Percentiles rank a stretch among this genome's conserved stretches.
Conservation (phyloP, 495 filamentous ascomycete species). For the Penicillium soppii region DNA sequence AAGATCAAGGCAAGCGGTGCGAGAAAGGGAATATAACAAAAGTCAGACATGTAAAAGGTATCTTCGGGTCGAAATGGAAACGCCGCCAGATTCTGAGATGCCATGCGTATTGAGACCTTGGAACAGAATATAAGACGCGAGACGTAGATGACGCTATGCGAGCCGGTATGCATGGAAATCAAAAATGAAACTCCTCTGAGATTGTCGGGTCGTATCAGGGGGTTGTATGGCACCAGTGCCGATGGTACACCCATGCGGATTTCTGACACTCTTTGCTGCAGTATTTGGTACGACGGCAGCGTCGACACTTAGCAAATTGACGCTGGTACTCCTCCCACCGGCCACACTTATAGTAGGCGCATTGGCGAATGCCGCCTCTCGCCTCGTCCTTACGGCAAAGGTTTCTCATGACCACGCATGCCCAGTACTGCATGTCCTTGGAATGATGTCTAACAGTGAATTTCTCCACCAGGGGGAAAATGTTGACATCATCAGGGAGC, state of each 20-base stretch:
- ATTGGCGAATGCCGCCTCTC: conserved; percentile 90
- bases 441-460: conserved; percentile 94
- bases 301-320: conserved; percentile 96
- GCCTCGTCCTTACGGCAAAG: conserved; percentile 97
- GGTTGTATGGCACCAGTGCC: conserved; percentile 91
- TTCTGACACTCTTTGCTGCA: conserved; percentile 99
- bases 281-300: conserved; percentile 96
- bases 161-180: conserved; percentile 45
- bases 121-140: conserved; percentile 24
- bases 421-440: conserved; percentile 99
- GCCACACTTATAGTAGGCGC: conserved; percentile 95
- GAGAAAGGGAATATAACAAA: conserved; percentile 13
- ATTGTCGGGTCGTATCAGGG: conserved; percentile 45
- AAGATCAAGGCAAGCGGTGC: conserved; percentile 11
- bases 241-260: conserved; percentile 95
- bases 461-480: conserved; percentile 97
- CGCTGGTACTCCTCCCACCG: conserved; percentile 96
- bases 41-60: conserved; percentile 42
- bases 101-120: conserved; percentile 40
- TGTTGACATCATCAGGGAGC: conserved; percentile 91
- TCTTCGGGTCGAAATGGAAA: conserved; percentile 43
- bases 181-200: conserved; percentile 25
- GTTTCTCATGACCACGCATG: conserved; percentile 97
- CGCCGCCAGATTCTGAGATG: conserved; percentile 46
- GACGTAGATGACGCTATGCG: conserved; percentile 46